phyloP scores from a whole-genome alignment of 495 filamentous ascomycete genomes.

The Penicillium angulare region DNA sequence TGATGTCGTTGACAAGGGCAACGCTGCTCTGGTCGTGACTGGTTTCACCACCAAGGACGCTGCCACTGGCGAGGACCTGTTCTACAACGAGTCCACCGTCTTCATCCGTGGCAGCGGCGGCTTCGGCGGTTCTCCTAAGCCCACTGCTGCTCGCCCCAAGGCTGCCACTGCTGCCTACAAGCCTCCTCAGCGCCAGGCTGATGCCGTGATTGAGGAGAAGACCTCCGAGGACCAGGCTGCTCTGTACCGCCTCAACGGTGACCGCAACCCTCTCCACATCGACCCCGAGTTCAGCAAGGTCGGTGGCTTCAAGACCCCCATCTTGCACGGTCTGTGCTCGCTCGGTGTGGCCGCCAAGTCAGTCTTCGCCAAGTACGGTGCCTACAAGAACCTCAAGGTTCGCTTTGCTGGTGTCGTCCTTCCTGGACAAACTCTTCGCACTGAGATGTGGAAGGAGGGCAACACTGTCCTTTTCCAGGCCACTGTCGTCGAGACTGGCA shows the following conservation, averaged over 20 bases:
- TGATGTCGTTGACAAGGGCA: slow-evolving; percentile 94
- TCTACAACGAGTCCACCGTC: slow-evolving; percentile 92
- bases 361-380: slow-evolving; percentile 78
- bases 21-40: slow-evolving; percentile 78
- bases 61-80: slow-evolving; percentile 78
- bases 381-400: slow-evolving; percentile 93
- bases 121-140: slow-evolving; percentile 84
- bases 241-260: slow-evolving; percentile 90
- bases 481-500: slow-evolving; percentile 94
- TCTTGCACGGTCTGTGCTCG: slow-evolving; percentile 94
- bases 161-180: slow-evolving; percentile 75
- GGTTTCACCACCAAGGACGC: slow-evolving; percentile 80
- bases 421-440: slow-evolving; percentile 90
- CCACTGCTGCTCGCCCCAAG: slow-evolving; percentile 63
- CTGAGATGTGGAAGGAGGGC: slow-evolving; percentile 99
- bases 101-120: slow-evolving; percentile 93
- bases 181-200: slow-evolving; percentile 72
- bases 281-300: slow-evolving; percentile 93
- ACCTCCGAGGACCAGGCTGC: slow-evolving; percentile 94
- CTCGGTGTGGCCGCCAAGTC: slow-evolving; percentile 91
- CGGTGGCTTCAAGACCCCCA: slow-evolving; percentile 93
- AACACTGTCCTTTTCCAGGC: slow-evolving; percentile 86
- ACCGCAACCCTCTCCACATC: slow-evolving; percentile 92
- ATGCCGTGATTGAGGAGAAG: slow-evolving; percentile 81
- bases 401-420: slow-evolving; percentile 90